Evolutionary conservation across 2,329 filamentous ascomycete genomes (phyloP).

Genomic region (Calonectria multiphialidica): DNA sequence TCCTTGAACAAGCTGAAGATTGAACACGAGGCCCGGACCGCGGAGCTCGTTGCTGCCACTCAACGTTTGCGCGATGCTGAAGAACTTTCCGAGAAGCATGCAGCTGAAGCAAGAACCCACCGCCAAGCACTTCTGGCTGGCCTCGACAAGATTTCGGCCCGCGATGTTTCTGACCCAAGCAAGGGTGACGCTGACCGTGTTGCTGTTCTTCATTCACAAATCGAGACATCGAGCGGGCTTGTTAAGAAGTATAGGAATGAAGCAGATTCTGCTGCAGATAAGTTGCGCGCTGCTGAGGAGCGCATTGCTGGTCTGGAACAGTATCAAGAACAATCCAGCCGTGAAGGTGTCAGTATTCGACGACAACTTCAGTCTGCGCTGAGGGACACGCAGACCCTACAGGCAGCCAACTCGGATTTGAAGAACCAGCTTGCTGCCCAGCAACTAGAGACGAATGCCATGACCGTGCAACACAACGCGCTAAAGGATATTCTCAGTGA

Average conservation of each 20-base stretch:
- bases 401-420: conserved; percentile 84
- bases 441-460: conserved; percentile 93
- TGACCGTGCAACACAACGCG: conserved; percentile 91
- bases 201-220: conserved; percentile 80
- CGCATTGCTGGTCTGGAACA: conserved; percentile 95
- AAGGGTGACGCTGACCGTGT: conserved; percentile 75
- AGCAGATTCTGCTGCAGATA: conserved; percentile 88
- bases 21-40: conserved; percentile 84
- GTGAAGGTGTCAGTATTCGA: conserved; percentile 90
- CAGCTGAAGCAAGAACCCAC: conserved; percentile 88
- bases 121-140: conserved; percentile 85
- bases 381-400: conserved; percentile 85
- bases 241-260: conserved; percentile 91
- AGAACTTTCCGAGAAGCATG: conserved; percentile 88
- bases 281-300: conserved; percentile 92
- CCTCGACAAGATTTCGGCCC: conserved; percentile 77
- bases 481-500: conserved; percentile 93
- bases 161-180: conserved; percentile 60
- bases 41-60: conserved; percentile 80
- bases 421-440: conserved; percentile 86
- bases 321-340: conserved; percentile 96
- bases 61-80: conserved; percentile 87
- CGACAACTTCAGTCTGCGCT: conserved; percentile 89
- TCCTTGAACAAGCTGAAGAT: conserved; percentile 82
- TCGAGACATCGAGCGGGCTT: conserved; percentile 81